phyloP scores from a whole-genome alignment of 2,329 filamentous ascomycete genomes.

The Microsporum ferrugineum region DNA sequence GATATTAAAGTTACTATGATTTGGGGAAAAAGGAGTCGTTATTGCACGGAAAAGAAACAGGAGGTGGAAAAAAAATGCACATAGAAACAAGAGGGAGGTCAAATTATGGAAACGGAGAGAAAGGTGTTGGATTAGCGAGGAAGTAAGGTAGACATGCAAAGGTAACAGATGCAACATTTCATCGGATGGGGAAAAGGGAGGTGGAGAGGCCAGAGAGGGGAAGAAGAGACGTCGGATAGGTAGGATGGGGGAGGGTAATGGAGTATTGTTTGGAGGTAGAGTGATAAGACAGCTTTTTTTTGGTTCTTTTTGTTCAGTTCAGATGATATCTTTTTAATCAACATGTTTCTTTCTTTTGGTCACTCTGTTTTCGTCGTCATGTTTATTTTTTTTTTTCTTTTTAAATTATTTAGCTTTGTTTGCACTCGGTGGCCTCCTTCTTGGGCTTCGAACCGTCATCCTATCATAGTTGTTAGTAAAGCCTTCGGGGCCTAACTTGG shows the following conservation, averaged over 20 bases:
- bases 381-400: neutral
- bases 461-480: conserved; percentile 36
- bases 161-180: neutral
- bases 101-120: neutral
- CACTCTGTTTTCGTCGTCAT: neutral
- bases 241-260: neutral
- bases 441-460: conserved; percentile 82
- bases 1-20: conserved; percentile 6
- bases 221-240: neutral
- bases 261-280: neutral
- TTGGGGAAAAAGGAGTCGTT: neutral
- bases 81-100: neutral
- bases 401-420: conserved; percentile 60
- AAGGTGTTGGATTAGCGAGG: neutral
- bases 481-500: neutral
- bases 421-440: conserved; percentile 90
- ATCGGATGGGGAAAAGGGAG: neutral
- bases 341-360: neutral
- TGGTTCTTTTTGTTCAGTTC: neutral
- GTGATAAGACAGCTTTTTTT: neutral
- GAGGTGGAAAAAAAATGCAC: neutral
- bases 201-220: neutral
- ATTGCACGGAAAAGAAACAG: neutral
- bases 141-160: neutral
- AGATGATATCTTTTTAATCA: neutral